A percentile compares a stretch with the other conserved stretches of the same genome.
Evolutionary conservation across 2,329 filamentous ascomycete genomes (phyloP).

Genomic region (Neofusicoccum cordaticola): DNA sequence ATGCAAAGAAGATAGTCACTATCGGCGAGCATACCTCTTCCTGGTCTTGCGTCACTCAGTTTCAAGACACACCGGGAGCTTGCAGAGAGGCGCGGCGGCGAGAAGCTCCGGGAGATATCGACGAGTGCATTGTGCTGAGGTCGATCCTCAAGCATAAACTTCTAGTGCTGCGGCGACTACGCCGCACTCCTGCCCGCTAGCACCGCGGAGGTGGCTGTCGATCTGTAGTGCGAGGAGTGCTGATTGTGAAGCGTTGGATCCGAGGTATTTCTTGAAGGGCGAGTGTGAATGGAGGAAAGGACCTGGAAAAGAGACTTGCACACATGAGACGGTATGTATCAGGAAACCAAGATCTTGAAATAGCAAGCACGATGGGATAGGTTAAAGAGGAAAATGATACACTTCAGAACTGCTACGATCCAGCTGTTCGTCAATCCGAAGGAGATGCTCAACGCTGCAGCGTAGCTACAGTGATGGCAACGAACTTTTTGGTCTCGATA

Average conservation of each 20-base stretch:
- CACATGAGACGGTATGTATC: too few species aligned
- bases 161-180: not conserved
- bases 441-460: too few species aligned
- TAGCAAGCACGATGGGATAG: too few species aligned
- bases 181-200: not conserved
- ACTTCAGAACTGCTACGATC: too few species aligned
- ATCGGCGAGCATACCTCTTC: not conserved
- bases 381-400: too few species aligned
- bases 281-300: not conserved
- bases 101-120: conserved; percentile 15
- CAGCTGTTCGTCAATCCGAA: too few species aligned
- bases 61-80: conserved; percentile 15
- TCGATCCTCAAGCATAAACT: not conserved
- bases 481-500: too few species aligned
- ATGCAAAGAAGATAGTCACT: not conserved
- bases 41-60: conserved; percentile 1
- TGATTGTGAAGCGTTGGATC: conserved; percentile 2
- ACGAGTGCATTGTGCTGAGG: not conserved
- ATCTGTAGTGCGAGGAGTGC: not conserved
- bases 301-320: too few species aligned
- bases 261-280: not conserved
- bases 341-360: too few species aligned
- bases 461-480: too few species aligned
- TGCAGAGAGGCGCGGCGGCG: conserved; percentile 9
- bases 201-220: not conserved